A percentile compares a stretch with the other conserved stretches of the same genome.
Conservation (phyloP, 192 early-diverging fungal species). For the Gorgonomyces haynaldii region DNA sequence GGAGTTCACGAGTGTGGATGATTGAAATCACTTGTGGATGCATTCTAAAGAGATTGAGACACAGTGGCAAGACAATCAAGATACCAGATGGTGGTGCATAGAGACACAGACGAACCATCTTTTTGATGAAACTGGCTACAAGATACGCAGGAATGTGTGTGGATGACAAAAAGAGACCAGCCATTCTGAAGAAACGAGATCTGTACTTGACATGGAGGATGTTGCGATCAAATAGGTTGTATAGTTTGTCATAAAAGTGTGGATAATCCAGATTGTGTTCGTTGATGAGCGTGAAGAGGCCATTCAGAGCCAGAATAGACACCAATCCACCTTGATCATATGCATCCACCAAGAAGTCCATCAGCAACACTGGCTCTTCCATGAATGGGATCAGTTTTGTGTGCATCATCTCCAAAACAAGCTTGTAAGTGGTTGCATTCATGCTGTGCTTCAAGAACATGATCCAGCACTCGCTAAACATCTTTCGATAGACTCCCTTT, state of each 20-base stretch:
- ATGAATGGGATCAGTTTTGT: conserved; percentile 82
- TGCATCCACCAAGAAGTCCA: conserved; percentile 86
- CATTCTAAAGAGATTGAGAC: conserved; percentile 83
- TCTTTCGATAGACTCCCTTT: conserved; percentile 42
- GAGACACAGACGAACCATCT: conserved; percentile 71
- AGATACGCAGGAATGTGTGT: conserved; percentile 78
- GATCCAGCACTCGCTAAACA: conserved; percentile 75
- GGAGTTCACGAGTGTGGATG: conserved; percentile 51
- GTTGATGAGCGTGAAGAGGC: conserved; percentile 88
- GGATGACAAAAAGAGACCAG: conserved; percentile 80
- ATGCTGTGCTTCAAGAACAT: conserved; percentile 60
- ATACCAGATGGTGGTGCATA: conserved; percentile 75
- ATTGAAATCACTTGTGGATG: conserved; percentile 82
- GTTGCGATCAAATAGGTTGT: conserved; percentile 78
- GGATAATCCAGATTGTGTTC: conserved; percentile 97
- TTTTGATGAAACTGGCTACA: conserved; percentile 88
- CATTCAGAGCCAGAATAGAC: conserved; percentile 87
- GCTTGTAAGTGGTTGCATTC: conserved; percentile 63
- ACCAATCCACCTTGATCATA: conserved; percentile 79
- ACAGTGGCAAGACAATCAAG: conserved; percentile 75
- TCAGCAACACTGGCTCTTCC: conserved; percentile 61
- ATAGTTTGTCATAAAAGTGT: conserved; percentile 93
- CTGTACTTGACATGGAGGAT: conserved; percentile 90
- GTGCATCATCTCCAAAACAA: conserved; percentile 71
- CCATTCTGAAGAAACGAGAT: conserved; percentile 85